A percentile compares a stretch with the other conserved stretches of the same genome.
These are phyloP conservation scores for Russula ochroleuca DNA, from an alignment of 768 basidiomycete genomes.

Conservation along the genomic window DNA sequence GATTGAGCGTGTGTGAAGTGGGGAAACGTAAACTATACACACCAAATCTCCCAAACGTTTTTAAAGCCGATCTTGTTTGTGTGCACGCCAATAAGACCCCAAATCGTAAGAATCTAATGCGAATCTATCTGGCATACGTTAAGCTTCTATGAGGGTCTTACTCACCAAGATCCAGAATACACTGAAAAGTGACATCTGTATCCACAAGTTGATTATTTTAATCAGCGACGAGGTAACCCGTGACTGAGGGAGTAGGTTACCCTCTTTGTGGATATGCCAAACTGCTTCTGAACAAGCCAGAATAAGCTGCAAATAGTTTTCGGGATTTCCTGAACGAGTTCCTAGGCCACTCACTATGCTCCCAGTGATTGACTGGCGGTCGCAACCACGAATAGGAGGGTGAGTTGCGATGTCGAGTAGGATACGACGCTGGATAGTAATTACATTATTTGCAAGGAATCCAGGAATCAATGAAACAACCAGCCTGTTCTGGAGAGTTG, in stretches of 20 bases:
- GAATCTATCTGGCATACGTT: background rate
- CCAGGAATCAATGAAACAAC: constrained; percentile 32
- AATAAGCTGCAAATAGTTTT: constrained; percentile 42
- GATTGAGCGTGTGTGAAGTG: background rate
- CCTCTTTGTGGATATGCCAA: constrained; percentile 58
- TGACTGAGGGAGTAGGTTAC: constrained; percentile 34
- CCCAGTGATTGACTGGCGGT: constrained; percentile 61
- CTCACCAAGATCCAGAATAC: constrained; percentile 66
- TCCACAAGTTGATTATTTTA: background rate
- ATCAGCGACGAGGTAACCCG: background rate
- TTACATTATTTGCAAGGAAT: background rate
- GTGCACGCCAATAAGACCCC: constrained; percentile 76
- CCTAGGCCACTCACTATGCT: constrained; percentile 50
- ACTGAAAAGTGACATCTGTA: constrained; percentile 66
- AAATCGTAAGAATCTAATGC: constrained; percentile 54
- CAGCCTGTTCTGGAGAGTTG: constrained; percentile 60
- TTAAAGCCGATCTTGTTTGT: constrained; percentile 75
- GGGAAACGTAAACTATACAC: constrained; percentile 15
- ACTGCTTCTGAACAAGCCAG: constrained; percentile 66
- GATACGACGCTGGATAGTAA: constrained; percentile 50
- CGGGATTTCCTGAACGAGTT: background rate
- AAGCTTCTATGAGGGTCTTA: background rate
- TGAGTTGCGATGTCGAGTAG: constrained; percentile 69
- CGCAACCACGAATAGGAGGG: constrained; percentile 61
- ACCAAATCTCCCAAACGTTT: constrained; percentile 80